Conservation (phyloP, 169 alveolate species). For the Besnoitia besnoiti region DNA sequence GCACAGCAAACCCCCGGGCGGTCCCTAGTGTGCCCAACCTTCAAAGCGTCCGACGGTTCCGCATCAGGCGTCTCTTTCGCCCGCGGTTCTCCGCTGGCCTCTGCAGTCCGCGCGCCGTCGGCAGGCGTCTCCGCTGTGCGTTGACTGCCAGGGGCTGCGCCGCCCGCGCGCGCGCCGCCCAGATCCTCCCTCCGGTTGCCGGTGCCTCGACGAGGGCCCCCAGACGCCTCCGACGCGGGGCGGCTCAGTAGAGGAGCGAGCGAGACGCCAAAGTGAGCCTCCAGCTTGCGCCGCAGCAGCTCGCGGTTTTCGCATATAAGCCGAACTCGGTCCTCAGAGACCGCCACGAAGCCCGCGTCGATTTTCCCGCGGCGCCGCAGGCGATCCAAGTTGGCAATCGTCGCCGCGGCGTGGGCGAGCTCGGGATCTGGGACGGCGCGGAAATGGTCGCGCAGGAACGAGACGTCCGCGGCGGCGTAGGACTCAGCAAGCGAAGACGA, state of each 20-base stretch:
- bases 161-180: not conserved
- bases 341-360: not conserved
- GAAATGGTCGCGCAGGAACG: not conserved
- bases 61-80: too few relatives aligned
- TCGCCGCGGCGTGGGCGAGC: conserved; percentile 17
- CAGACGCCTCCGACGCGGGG: not conserved
- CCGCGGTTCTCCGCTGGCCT: too few relatives aligned
- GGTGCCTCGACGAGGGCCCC: too few relatives aligned
- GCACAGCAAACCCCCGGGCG: not conserved
- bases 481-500: not conserved
- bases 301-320: conserved; percentile 15
- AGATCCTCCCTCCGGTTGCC: too few relatives aligned
- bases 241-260: not conserved
- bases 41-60: too few relatives aligned
- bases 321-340: conserved; percentile 15
- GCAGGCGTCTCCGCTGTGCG: not conserved
- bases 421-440: conserved; percentile 27
- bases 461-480: not conserved
- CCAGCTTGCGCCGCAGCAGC: not conserved
- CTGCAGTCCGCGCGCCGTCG: too few relatives aligned
- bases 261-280: conserved; percentile 5
- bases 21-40: too few relatives aligned
- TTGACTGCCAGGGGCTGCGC: not conserved
- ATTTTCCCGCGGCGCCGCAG: not conserved
- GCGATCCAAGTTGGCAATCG: not conserved